Base-by-base conservation (phyloP, 164 flowering plant species). In the Vitis riparia region DNA sequence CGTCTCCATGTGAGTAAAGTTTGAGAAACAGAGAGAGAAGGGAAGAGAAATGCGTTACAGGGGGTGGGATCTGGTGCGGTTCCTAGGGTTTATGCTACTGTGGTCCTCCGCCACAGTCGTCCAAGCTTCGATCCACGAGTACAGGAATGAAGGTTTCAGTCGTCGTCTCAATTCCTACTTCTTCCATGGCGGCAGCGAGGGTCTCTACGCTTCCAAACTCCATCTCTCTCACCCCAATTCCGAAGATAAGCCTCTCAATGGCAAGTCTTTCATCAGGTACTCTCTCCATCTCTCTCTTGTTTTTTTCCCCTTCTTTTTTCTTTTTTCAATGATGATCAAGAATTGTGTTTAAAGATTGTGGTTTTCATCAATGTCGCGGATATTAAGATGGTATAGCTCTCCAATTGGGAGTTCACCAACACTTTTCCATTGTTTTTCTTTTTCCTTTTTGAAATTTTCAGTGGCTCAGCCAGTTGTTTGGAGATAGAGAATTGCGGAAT, bases 131-230 rank as follows among this genome's bases (percentile, higher is more conserved):
- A 89, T 93, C 78, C 97, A 93, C 59, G 89, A 85, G 32, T 93
- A 93, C 75, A 67, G 61, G 11, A 84, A 77, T 69, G 90, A 87
- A 63, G 51, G 76, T 3, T 91, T 93, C 73, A 77, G 56, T 58
- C 90, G 81, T 57, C 84, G 82, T 62, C 70, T 79, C 68, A 86
- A 89, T 68, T 83, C 97, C 17, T 89, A 76, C 88, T 87, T 93
- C 86, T 91, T 93, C 81, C 97, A 89, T 76, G 98, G 97, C 64
- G 97, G 98, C 32, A 92, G 91, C 60, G 96, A 93, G 62, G 94
- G 97, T 3, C 88, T 93, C 23, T 88, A 81, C 66, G 92, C 94
- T 73, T 89, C 95, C 29, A 81, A 73, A 55, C 19, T 66, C 59
- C 72, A 61, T 55, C 71, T 37, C 52, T 44, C 59, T 17, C 62